Evolutionary conservation across 2,329 filamentous ascomycete genomes (phyloP), one percentile per base, ranked within the genome.

Genomic region (Cercospora janseana): DNA sequence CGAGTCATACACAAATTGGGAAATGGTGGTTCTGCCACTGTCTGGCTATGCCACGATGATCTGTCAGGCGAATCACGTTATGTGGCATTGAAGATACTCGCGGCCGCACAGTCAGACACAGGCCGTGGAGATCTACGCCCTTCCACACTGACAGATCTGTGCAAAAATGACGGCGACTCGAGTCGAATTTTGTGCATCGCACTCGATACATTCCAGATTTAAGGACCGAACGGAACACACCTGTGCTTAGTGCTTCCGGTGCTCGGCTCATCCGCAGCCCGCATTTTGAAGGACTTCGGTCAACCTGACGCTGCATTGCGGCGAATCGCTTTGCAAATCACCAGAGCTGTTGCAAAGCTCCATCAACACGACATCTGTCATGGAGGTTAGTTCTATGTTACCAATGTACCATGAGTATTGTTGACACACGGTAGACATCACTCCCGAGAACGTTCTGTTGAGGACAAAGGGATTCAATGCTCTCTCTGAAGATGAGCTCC

Each of bases 151-250:
- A 13, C 21, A 6, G 2, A 38, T 13, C 6, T 24, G 20, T 21
- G 21, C 35, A 9, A 23, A 13, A 3, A 1, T 9, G 35, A 38
- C 35, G 13, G 20, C 20, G 2, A 24, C 4, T 1, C 20, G 7
- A 24, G 6, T 9, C 10, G 8, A 8, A 1, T 13, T 4, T 9
- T 38, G 2, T 38, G 35, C 6, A 18, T 38, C 3, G 20, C 35
- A 13, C 34, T 67, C n/a, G 69, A 71, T 41, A 60, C 62, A 2
- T 74, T 74, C 38, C 54, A 58, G 23, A 20, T 66, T 24, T 46
- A 63, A 45, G 60, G 58, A 63, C 37, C 66, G 4, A 15, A 67
- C 45, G 69, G 69, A 0, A 57, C 63, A 16, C 35, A 38, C 35
- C 35, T 38, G 12, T 38, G 35, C 20, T 38, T 38, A 23, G 35